Conservation (phyloP, 108 stramenopile species). For the Heterococcus sp. region DNA sequence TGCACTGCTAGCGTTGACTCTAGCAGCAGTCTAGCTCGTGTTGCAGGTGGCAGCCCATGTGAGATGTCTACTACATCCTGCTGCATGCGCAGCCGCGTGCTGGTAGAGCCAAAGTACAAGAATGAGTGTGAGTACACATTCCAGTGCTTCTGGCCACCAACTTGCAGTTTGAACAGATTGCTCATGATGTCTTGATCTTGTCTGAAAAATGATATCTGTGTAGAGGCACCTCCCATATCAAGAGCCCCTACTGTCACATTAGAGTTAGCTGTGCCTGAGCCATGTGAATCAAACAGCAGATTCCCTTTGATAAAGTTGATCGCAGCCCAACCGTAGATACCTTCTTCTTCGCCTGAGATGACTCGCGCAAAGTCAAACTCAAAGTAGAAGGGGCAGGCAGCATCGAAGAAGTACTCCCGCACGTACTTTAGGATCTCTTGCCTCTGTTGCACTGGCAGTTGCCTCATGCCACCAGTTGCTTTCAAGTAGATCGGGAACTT, state of each 20-base stretch:
- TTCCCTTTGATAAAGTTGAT: conserved; percentile 74
- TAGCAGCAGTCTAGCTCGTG: too few species aligned
- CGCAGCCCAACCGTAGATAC: conserved; percentile 82
- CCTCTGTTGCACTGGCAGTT: conserved; percentile 61
- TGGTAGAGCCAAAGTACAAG: conserved; percentile 77
- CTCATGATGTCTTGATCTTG: conserved; percentile 75
- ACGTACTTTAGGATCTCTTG: conserved; percentile 64
- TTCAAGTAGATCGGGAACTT: conserved; percentile 81
- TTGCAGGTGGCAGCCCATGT: not conserved
- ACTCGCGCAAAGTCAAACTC: conserved; percentile 68
- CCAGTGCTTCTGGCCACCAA: conserved; percentile 75
- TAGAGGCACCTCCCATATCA: conserved; percentile 81
- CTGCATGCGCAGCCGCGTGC: conserved; percentile 44
- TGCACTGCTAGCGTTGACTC: not conserved
- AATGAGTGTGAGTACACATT: conserved; percentile 84
- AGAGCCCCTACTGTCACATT: conserved; percentile 72
- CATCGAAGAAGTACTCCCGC: conserved; percentile 64
- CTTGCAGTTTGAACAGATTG: conserved; percentile 78
- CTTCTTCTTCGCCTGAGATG: conserved; percentile 87
- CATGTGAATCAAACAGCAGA: conserved; percentile 64
- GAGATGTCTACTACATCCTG: not conserved
- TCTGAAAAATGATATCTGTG: conserved; percentile 78
- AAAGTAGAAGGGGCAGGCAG: conserved; percentile 69
- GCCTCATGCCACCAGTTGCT: conserved; percentile 80
- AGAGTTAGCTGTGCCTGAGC: conserved; percentile 61